Conservation (phyloP, 176 grass and related monocot genomes). For the Juncus inflexus region DNA sequence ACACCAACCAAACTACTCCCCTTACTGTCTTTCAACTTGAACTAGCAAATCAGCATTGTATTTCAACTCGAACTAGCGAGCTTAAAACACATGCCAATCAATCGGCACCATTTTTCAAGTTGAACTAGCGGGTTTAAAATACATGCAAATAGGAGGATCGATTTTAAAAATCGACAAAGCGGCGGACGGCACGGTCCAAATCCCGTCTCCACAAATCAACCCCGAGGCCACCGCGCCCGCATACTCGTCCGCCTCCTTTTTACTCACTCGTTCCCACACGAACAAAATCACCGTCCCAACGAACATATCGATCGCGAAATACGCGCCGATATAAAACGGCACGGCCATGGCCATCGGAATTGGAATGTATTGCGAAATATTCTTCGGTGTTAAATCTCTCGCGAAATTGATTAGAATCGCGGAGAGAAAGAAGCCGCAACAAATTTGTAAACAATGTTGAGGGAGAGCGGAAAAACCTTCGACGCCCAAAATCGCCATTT, state of each 20-base stretch:
- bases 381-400: conserved; percentile 41
- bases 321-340: conserved; percentile 85
- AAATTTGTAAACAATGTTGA: conserved; percentile 66
- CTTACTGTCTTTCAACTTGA: conserved; percentile 21
- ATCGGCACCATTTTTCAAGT: conserved; percentile 7
- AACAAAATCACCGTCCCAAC: conserved; percentile 65
- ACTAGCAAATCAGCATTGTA: background rate
- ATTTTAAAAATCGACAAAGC: conserved; percentile 72
- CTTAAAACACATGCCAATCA: conserved; percentile 82
- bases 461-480: conserved; percentile 66
- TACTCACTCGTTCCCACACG: conserved; percentile 63
- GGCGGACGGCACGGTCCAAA: conserved; percentile 74
- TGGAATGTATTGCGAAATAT: conserved; percentile 54
- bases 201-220: conserved; percentile 89
- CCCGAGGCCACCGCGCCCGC: conserved; percentile 61
- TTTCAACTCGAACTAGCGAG: conserved; percentile 38
- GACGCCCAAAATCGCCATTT: conserved; percentile 75
- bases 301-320: conserved; percentile 91
- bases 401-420: conserved; percentile 57
- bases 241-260: conserved; percentile 61
- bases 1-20: background rate
- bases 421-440: conserved; percentile 50
- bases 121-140: conserved; percentile 50
- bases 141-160: conserved; percentile 81
- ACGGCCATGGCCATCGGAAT: conserved; percentile 90